phyloP scores from a whole-genome alignment of 2,329 filamentous ascomycete species.

The Fusarium luffae region DNA sequence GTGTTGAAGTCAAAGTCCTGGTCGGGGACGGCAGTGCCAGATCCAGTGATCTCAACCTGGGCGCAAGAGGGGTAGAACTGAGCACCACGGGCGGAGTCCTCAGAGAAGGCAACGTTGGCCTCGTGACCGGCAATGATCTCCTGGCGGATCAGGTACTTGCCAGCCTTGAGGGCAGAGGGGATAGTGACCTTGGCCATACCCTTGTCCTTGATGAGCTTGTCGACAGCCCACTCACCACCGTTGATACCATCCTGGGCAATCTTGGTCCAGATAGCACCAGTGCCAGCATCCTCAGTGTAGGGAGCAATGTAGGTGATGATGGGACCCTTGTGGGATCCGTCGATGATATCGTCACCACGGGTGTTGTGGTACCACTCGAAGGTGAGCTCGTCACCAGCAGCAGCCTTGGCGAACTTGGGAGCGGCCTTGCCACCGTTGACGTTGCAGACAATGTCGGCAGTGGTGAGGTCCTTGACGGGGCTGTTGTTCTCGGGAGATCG shows the following conservation, averaged over 20 bases:
- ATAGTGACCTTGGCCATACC: conserved; percentile 62
- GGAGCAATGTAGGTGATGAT: conserved; percentile 64
- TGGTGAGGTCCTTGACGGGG: conserved; percentile 58
- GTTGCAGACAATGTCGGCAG: conserved; percentile 57
- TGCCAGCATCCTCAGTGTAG: conserved; percentile 56
- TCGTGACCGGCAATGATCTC: conserved; percentile 67
- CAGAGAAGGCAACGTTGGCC: conserved; percentile 49
- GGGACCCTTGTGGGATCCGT: conserved; percentile 63
- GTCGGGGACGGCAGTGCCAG: conserved; percentile 53
- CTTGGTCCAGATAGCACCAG: conserved; percentile 63
- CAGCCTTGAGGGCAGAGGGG: conserved; percentile 57
- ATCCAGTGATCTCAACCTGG: conserved; percentile 69
- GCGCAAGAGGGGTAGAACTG: conserved; percentile 67
- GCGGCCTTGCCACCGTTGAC: conserved; percentile 53
- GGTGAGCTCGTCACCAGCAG: conserved; percentile 59
- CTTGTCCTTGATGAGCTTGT: conserved; percentile 58
- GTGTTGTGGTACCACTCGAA: conserved; percentile 65
- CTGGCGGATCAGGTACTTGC: conserved; percentile 66
- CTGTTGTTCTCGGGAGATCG: conserved; percentile 57
- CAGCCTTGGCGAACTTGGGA: conserved; percentile 55
- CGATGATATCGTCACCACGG: conserved; percentile 64
- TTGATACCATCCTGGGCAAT: conserved; percentile 52
- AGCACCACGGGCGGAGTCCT: conserved; percentile 49
- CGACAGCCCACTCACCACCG: conserved; percentile 56
- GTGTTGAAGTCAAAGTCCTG: conserved; percentile 58